Evolutionary conservation across 306 rosid genomes (phyloP).

Genomic region (Sechiopsis laciniata): DNA sequence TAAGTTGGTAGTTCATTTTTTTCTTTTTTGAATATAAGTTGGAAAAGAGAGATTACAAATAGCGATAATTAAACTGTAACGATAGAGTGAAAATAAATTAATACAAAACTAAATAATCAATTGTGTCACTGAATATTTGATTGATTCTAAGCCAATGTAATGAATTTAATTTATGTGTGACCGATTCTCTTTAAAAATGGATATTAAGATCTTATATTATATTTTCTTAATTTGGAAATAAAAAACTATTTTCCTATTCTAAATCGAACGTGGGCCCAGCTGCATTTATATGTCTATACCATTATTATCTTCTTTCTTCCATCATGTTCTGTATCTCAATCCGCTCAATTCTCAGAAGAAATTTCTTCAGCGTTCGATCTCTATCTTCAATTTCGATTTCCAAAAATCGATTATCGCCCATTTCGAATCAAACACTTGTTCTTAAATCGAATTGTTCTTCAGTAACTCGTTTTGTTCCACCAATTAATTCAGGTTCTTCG

Average conservation of each 20-base stretch:
- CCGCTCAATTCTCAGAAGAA: constrained; percentile 31
- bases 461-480: constrained; percentile 1
- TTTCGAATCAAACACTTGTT: constrained; percentile 18
- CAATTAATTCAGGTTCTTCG: constrained; percentile 17
- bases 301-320: background rate
- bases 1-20: no score
- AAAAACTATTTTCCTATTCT: background rate
- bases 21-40: no score
- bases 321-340: constrained; percentile 34
- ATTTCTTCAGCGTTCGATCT: constrained; percentile 14
- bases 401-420: constrained; percentile 2
- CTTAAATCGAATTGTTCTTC: constrained; percentile 14
- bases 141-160: no score
- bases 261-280: background rate
- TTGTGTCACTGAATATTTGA: no score
- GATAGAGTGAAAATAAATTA: no score
- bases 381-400: constrained; percentile 24
- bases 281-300: background rate
- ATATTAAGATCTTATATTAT: no score
- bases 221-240: no score
- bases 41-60: no score
- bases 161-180: no score
- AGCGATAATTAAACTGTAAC: no score
- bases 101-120: no score
- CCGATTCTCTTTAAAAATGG: no score